A percentile compares a stretch with the other conserved stretches of the same genome.
phyloP scores from a whole-genome alignment of 352 stramenopile genomes.

The Pythium plurisporium region DNA sequence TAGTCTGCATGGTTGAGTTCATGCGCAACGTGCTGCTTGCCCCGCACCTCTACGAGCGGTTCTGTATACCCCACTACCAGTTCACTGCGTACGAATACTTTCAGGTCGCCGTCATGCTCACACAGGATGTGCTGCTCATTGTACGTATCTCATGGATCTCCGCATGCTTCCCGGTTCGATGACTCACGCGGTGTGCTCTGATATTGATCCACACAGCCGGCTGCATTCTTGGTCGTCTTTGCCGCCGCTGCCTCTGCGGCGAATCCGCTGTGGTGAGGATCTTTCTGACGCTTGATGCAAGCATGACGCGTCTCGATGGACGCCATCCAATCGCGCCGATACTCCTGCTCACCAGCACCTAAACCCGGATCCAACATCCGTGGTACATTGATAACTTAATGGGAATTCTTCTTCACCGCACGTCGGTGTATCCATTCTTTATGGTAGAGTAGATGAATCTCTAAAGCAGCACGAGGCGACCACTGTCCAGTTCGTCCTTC shows the following conservation, averaged over 20 bases:
- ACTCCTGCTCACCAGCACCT: no score
- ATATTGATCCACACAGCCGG: slow-evolving; percentile 37
- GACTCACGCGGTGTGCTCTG: neutral
- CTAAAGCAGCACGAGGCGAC: slow-evolving; percentile 47
- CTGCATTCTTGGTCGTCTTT: slow-evolving; percentile 66
- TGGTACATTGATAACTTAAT: slow-evolving; percentile 16
- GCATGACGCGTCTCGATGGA: no score
- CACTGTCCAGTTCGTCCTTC: slow-evolving; percentile 50
- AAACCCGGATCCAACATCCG: neutral
- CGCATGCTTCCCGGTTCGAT: neutral
- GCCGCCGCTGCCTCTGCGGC: slow-evolving; percentile 44
- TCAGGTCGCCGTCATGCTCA: slow-evolving; percentile 56
- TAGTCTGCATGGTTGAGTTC: slow-evolving; percentile 69
- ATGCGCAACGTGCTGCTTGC: slow-evolving; percentile 63
- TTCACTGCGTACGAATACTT: slow-evolving; percentile 74
- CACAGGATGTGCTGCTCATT: slow-evolving; percentile 65
- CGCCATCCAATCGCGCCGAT: no score
- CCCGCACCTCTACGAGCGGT: slow-evolving; percentile 59
- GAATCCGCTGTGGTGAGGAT: slow-evolving; percentile 70
- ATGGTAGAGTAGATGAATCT: neutral
- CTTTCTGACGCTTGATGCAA: no score
- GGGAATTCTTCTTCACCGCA: neutral
- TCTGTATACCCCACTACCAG: slow-evolving; percentile 42
- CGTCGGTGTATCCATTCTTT: neutral
- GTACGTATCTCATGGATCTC: slow-evolving; percentile 31